A percentile compares a stretch with the other conserved stretches of the same genome.
phyloP scores from a whole-genome alignment of 495 filamentous ascomycete genomes.

The Neurospora sp. region DNA sequence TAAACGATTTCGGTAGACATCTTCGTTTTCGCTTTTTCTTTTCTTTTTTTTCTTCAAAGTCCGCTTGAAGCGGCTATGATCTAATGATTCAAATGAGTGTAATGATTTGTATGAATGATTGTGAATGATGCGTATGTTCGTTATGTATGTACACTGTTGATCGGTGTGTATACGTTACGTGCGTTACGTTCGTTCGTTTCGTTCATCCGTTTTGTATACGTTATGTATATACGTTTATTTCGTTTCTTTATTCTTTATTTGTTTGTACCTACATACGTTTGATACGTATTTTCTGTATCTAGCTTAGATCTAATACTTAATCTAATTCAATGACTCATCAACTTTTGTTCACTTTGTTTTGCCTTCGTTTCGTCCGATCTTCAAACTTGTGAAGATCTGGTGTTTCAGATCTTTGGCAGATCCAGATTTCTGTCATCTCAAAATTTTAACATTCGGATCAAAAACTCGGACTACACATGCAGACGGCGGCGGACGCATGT shows the following conservation, averaged over 20 bases:
- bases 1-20: neutral
- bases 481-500: neutral
- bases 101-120: constrained; percentile 5
- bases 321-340: neutral
- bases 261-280: constrained; percentile 1
- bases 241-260: neutral
- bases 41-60: constrained; percentile 5
- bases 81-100: constrained; percentile 2
- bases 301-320: neutral
- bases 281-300: neutral
- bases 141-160: constrained; percentile 3
- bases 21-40: neutral
- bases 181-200: constrained; percentile 3
- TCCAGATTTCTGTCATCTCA: neutral
- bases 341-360: neutral
- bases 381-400: neutral
- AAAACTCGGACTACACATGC: neutral
- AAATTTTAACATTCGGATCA: neutral
- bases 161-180: neutral
- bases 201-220: neutral
- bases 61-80: constrained; percentile 8
- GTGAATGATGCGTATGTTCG: constrained; percentile 9
- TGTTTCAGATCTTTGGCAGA: neutral
- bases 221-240: constrained; percentile 7
- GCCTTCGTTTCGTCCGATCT: neutral